Conservation (phyloP, 352 stramenopile species). For the Aphanomyces invadans region DNA sequence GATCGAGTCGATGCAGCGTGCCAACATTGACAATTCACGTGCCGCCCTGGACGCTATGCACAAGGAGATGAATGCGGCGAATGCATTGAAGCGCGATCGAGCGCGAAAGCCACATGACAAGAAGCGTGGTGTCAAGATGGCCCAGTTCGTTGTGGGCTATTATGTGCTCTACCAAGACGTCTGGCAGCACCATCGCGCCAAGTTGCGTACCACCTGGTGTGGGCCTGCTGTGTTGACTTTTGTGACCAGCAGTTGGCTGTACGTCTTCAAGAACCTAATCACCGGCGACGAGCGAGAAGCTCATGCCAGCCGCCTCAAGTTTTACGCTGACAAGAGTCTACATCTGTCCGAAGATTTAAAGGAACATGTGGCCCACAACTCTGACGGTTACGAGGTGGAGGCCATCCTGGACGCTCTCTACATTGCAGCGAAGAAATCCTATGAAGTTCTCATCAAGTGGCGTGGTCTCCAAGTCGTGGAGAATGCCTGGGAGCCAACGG, state of each 20-base stretch:
- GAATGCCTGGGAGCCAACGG: background rate
- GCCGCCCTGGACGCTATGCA: background rate
- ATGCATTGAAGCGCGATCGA: background rate
- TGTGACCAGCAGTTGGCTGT: background rate
- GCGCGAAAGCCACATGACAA: background rate
- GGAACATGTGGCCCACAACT: slow-evolving; percentile 1
- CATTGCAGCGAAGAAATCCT: background rate
- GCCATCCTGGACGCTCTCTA: background rate
- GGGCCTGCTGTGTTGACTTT: background rate
- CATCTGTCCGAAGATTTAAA: background rate
- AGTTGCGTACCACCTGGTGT: background rate
- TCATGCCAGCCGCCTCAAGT: slow-evolving; percentile 9
- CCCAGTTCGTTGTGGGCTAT: slow-evolving; percentile 2
- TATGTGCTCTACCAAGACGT: slow-evolving; percentile 11
- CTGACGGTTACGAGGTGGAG: slow-evolving; percentile 7
- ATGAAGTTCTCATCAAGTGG: slow-evolving; percentile 8
- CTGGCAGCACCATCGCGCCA: background rate
- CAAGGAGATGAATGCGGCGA: background rate
- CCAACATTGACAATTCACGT: background rate
- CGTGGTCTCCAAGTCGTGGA: background rate
- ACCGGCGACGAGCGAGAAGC: background rate
- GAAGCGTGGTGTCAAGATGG: background rate
- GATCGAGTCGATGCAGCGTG: background rate
- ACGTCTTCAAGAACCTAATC: background rate
- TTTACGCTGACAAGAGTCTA: background rate